Evolutionary conservation across 495 filamentous ascomycete species (phyloP), one percentile per base, ranked within the genome.

Genomic region (Podospora conica): DNA sequence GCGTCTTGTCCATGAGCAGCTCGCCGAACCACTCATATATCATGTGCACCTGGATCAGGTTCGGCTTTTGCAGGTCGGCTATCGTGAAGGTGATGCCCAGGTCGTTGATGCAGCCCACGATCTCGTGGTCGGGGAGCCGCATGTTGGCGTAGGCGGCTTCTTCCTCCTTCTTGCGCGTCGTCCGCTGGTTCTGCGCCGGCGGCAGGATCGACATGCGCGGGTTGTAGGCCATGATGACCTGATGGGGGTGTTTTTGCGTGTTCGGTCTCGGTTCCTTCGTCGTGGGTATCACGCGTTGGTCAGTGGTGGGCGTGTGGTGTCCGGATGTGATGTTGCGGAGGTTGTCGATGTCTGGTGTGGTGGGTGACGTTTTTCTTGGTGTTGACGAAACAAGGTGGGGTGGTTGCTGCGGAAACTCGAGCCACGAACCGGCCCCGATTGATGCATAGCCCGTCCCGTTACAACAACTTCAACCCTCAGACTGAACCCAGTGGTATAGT

Each of bases 1-100:
- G 87, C 21, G 92, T 96, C 56, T 89, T 86, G 76, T 96, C 96
- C 84, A 97, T 91, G 23, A 98, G 83, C 11, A 96, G 80, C 72
- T 96, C 93, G 56, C 91, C 93, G 72, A 98, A 96, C 91, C 91
- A 96, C 84, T 98, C 95, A 66, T 97, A 93, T 33, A 98, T 90
- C 83, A 92, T 90, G 77, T 98, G 96, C 58, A 96, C 93, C 70
- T 96, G 91, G 63, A 92, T 86, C 11, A 96, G 88, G 69, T 96
- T 95, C 5, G 95, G 95, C 73, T 96, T 98, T 66, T 92, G 86
- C 40, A 98, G 84, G 78, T 98, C 95, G 67, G 90, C 88, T n/a
- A 90, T 79, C 2, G 85, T 89, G 76, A 97, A 97, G 4, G 86
- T 85, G 61, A 98, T 90, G 56, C 93, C 93, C 64, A 98, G 95